Evolutionary conservation across 768 basidiomycete genomes (phyloP), one percentile per base, ranked within the genome.

Genomic region (Leucocoprinus leucothites): DNA sequence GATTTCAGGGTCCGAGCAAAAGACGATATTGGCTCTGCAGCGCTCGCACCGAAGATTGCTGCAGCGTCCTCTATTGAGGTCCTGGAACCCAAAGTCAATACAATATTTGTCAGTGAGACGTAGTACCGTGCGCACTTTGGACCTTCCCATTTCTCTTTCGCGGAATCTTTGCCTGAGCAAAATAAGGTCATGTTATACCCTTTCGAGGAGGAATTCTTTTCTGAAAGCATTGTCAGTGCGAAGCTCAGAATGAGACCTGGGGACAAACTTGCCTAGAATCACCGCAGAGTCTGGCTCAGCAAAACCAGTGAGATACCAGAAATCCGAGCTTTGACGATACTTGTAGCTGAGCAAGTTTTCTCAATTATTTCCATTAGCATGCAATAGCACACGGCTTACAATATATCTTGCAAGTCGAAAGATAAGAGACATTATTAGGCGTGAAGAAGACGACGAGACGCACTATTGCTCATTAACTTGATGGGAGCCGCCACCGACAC

Each of bases 261-360:
- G 38, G 16, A 13, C 38, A n/a, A 28, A 57, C 76, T 35, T 48
- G 91, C 93, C 85, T 44, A 99, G 77, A 36, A 98, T 77, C 41
- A 98, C 74, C 0, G 91, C 94, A 16, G 96, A 82, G 53, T 96
- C 89, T 1, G 94, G 91, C 66, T 98, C 96, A 55, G 93, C 84
- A 63, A 97, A 97, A 9, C 97, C 97, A 0, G 97, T 97, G 13
- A 99, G 76, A 68, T 99, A 98, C 89, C 89, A 93, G 67, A 95
- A 91, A 69, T 96, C 87, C 35, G 91, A 93, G 0, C 84, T 84
- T 70, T 96, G 96, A 21, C 96, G 84, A 66, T 91, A 97, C 67
- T 94, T 94, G 78, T 98, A 97, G 69, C 95, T 35, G 35, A 49
- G 48, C 53, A 45, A 44, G 8, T 58, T 57, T 41, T 51, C 21